Percentiles rank a stretch among this genome's conserved stretches.
Conservation (phyloP, 2,329 filamentous ascomycete species). For the Hypoxylon sp. region DNA sequence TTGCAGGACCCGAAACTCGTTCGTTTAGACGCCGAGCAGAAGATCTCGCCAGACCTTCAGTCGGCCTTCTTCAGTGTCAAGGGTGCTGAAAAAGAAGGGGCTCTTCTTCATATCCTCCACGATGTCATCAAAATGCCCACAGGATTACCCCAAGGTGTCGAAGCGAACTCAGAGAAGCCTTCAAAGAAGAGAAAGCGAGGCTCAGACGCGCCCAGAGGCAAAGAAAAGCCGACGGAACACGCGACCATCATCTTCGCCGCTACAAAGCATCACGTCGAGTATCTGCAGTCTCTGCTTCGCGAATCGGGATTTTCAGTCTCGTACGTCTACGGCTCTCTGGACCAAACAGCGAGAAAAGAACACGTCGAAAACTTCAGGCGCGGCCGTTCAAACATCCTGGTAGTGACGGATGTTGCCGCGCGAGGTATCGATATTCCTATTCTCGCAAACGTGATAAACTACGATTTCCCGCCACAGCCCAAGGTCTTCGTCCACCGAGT, state of each 20-base stretch:
- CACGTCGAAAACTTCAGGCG: conserved; percentile 91
- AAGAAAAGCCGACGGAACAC: conserved; percentile 83
- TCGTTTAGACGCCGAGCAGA: conserved; percentile 91
- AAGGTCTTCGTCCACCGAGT: conserved; percentile 98
- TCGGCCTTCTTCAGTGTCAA: conserved; percentile 96
- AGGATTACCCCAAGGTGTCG: conserved; percentile 68
- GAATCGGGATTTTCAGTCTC: conserved; percentile 89
- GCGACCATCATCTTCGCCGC: conserved; percentile 96
- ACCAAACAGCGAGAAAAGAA: conserved; percentile 91
- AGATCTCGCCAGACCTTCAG: conserved; percentile 95
- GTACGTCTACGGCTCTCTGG: conserved; percentile 93
- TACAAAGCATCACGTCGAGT: conserved; percentile 98
- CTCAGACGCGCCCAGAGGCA: conserved; percentile 64
- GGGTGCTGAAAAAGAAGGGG: conserved; percentile 92
- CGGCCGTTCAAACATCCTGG: conserved; percentile 88
- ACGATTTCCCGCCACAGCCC: conserved; percentile 95
- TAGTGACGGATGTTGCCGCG: conserved; percentile 96
- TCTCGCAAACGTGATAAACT: conserved; percentile 97
- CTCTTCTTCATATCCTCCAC: conserved; percentile 87
- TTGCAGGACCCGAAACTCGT: conserved; percentile 92
- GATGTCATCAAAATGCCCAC: conserved; percentile 92
- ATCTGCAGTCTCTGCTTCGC: conserved; percentile 83
- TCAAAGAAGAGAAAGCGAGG: conserved; percentile 81
- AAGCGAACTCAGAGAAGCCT: conserved; percentile 59
- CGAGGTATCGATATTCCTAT: conserved; percentile 98